A percentile compares a stretch with the other conserved stretches of the same genome.
Conservation (phyloP, 2,329 filamentous ascomycete species). For the Microthyrium microscopicum region DNA sequence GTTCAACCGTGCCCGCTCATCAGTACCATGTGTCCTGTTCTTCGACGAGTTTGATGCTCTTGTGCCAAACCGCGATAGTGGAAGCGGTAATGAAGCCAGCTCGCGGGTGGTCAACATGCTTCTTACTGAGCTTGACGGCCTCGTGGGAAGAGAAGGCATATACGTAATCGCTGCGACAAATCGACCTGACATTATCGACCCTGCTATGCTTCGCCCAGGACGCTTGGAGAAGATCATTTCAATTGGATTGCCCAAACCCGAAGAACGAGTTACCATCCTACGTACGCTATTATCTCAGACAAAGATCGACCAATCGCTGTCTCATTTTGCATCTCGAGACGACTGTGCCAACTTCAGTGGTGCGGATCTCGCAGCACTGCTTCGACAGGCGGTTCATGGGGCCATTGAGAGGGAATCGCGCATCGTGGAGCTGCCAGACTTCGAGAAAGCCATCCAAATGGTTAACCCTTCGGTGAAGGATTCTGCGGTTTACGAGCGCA, state of each 20-base stretch:
- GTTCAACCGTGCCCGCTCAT: constrained; percentile 73
- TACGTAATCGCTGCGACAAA: constrained; percentile 95
- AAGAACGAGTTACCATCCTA: constrained; percentile 75
- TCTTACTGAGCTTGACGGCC: constrained; percentile 83
- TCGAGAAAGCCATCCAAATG: constrained; percentile 23
- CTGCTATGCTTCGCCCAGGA: constrained; percentile 83
- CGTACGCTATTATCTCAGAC: constrained; percentile 44
- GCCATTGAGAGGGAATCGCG: constrained; percentile 32
- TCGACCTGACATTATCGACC: constrained; percentile 88
- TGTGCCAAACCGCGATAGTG: constrained; percentile 67
- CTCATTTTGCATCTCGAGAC: constrained; percentile 43
- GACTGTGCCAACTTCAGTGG: constrained; percentile 65
- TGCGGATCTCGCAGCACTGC: constrained; percentile 43
- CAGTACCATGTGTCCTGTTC: constrained; percentile 86
- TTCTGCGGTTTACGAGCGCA: constrained; percentile 37
- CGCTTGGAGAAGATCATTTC: constrained; percentile 79
- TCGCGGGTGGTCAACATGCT: constrained; percentile 88
- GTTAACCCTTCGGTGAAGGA: constrained; percentile 39
- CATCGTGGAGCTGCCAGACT: constrained; percentile 31
- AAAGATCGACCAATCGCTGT: constrained; percentile 37
- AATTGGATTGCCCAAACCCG: constrained; percentile 64
- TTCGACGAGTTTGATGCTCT: constrained; percentile 95
- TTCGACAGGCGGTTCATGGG: constrained; percentile 41
- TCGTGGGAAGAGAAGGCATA: constrained; percentile 58
- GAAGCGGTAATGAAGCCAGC: constrained; percentile 61